These are phyloP conservation scores for Coix lacrymajobi DNA, from an alignment of 176 grass and related monocot species.

Conservation along the genomic window DNA sequence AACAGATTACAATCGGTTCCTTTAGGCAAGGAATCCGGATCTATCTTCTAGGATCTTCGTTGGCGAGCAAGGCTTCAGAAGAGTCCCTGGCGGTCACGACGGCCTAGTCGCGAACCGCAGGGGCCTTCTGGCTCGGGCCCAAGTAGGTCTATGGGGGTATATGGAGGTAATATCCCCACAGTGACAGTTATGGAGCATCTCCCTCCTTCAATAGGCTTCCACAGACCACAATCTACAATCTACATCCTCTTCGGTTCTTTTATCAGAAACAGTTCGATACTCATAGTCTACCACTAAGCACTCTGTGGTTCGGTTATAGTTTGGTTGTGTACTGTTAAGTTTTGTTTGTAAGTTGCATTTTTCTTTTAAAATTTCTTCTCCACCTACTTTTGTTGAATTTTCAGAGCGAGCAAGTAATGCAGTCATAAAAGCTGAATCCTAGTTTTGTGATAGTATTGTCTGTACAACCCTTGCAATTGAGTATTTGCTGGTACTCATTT, in stretches of 20 bases:
- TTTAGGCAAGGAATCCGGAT: too few relatives aligned
- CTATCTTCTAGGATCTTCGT: too few relatives aligned
- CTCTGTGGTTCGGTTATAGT: neutral
- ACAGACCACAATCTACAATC: too few relatives aligned
- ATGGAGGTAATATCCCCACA: too few relatives aligned
- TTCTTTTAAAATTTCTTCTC: neutral
- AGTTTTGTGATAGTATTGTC: constrained; percentile 7
- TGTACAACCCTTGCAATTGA: constrained; percentile 22
- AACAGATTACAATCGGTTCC: too few relatives aligned
- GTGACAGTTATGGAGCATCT: neutral
- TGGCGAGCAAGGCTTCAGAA: too few relatives aligned
- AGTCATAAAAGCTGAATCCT: constrained; percentile 16
- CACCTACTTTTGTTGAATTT: neutral
- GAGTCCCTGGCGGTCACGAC: too few relatives aligned
- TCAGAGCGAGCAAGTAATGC: constrained; percentile 15
- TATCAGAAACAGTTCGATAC: neutral
- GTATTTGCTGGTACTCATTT: neutral
- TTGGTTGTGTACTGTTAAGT: neutral
- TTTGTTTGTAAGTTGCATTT: neutral
- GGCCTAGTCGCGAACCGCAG: too few relatives aligned
- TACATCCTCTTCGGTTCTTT: neutral
- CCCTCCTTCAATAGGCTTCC: neutral
- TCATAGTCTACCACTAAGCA: neutral
- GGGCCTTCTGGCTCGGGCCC: too few relatives aligned
- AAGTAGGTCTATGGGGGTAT: too few relatives aligned